Evolutionary conservation across 208 protist species (phyloP).

Genomic region (Leishmania martiniquensis): DNA sequence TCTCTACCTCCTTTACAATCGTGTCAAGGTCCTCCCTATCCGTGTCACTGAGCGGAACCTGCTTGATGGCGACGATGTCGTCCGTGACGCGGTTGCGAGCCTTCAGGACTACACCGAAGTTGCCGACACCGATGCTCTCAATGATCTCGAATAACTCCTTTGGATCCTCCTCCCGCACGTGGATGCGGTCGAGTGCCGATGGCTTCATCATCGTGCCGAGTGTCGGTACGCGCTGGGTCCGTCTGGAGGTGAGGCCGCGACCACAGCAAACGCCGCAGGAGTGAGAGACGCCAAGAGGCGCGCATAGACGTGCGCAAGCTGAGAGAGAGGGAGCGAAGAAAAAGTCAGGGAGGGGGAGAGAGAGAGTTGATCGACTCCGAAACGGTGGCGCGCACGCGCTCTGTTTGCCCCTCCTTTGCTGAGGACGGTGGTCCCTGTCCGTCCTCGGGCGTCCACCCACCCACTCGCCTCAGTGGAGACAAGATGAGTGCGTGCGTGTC

Average conservation of each 20-base stretch:
- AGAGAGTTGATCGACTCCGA: neutral
- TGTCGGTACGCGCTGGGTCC: no score
- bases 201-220: constrained; percentile 25
- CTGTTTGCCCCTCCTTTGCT: neutral
- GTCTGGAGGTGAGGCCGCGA: neutral
- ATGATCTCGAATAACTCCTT: constrained; percentile 84
- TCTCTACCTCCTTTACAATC: constrained; percentile 86
- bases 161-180: constrained; percentile 72
- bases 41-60: constrained; percentile 83
- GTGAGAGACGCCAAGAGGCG: neutral
- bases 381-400: no score
- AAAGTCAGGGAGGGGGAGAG: neutral
- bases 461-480: neutral
- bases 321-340: neutral
- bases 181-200: constrained; percentile 56
- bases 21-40: constrained; percentile 68
- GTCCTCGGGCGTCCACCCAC: neutral
- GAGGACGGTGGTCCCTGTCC: no score
- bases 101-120: constrained; percentile 98
- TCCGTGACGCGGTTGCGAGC: constrained; percentile 79
- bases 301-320: no score
- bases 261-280: neutral
- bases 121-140: constrained; percentile 91
- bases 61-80: constrained; percentile 90
- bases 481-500: neutral